Percentiles rank a stretch among this genome's conserved stretches.
phyloP scores from a whole-genome alignment of 176 grass and related monocot species.

The Sorghum bicolor region DNA sequence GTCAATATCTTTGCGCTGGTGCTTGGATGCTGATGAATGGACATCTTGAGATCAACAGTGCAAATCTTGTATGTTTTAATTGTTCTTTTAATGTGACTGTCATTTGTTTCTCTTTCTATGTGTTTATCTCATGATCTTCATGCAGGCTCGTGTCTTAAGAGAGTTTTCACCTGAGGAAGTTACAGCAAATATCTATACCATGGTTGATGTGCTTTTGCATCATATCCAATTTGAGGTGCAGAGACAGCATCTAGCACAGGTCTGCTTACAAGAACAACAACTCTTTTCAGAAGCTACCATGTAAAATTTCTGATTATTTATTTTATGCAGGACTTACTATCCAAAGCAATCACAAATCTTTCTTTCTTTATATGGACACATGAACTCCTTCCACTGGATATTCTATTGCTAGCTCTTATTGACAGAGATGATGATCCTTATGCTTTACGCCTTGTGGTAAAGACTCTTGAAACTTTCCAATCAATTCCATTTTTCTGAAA shows the following conservation, averaged over 20 bases:
- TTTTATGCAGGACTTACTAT: conserved; percentile 73
- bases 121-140: conserved; percentile 38
- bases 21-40: conserved; percentile 98
- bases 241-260: conserved; percentile 74
- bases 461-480: conserved; percentile 22
- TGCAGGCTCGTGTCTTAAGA: conserved; percentile 85
- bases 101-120: not conserved
- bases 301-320: conserved; percentile 9
- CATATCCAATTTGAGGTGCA: conserved; percentile 90
- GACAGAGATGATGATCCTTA: conserved; percentile 95
- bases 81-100: conserved; percentile 9
- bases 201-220: conserved; percentile 98
- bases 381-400: conserved; percentile 92
- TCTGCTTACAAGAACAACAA: conserved; percentile 30
- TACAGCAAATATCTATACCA: conserved; percentile 95
- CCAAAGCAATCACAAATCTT: conserved; percentile 88
- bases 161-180: conserved; percentile 96
- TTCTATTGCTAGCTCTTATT: conserved; percentile 92
- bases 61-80: conserved; percentile 71
- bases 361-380: conserved; percentile 92
- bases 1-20: conserved; percentile 89
- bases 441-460: conserved; percentile 91
- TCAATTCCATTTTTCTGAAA: conserved; percentile 14
- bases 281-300: conserved; percentile 14
- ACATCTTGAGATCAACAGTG: conserved; percentile 82